Conservation (phyloP, 768 basidiomycete species). For the Russula emetica region DNA sequence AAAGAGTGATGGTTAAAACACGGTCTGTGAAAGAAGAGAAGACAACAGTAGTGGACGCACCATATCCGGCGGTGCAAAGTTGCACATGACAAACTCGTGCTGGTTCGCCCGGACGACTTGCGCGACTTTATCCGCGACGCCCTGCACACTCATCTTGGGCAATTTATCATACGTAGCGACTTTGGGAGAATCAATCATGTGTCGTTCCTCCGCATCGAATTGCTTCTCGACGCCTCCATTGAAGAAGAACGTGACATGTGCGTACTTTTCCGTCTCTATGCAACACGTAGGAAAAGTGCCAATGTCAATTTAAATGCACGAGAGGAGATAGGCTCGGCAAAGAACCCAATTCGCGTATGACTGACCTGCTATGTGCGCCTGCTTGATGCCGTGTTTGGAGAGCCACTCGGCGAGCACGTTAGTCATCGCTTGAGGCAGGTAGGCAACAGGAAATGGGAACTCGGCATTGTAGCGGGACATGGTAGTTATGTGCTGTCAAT, state of each 20-base stretch:
- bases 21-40: not conserved
- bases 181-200: constrained; percentile 88
- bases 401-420: constrained; percentile 95
- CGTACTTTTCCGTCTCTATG: too few relatives aligned
- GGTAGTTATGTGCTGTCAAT: too few relatives aligned
- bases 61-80: constrained; percentile 97
- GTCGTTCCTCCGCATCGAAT: constrained; percentile 74
- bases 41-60: constrained; percentile 38
- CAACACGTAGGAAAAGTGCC: not conserved
- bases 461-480: too few relatives aligned
- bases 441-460: constrained; percentile 84
- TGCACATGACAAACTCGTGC: constrained; percentile 94
- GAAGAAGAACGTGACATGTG: constrained; percentile 98
- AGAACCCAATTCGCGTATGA: not conserved
- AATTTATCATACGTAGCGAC: constrained; percentile 92
- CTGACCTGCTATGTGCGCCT: constrained; percentile 82
- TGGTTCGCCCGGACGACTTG: constrained; percentile 65
- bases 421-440: constrained; percentile 91
- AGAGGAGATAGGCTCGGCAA: too few relatives aligned
- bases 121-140: too few relatives aligned
- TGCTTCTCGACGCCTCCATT: constrained; percentile 95
- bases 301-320: too few relatives aligned
- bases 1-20: not conserved
- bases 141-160: constrained; percentile 85
- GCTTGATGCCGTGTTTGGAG: constrained; percentile 69